Evolutionary conservation across 2,329 filamentous ascomycete species (phyloP).

Genomic region (Catunica adiposa): DNA sequence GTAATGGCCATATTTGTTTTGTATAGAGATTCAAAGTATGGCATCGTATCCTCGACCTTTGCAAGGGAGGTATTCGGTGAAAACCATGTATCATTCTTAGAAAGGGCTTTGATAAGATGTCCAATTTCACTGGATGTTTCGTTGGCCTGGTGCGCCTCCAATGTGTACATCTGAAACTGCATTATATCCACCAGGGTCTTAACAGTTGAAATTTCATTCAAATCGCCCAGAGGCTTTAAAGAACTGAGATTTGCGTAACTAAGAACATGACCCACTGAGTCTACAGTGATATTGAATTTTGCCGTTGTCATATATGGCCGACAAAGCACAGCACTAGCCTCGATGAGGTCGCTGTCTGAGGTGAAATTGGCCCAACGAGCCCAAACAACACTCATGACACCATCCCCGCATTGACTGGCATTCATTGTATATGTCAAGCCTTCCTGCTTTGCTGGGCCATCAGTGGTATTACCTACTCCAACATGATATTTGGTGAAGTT

Average conservation of each 20-base stretch:
- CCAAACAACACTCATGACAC: too few species aligned
- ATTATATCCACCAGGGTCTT: neutral
- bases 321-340: slow-evolving; percentile 15
- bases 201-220: neutral
- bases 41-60: neutral
- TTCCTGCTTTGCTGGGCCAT: too few species aligned
- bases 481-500: too few species aligned
- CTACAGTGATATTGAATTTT: slow-evolving; percentile 22
- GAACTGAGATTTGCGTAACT: slow-evolving; percentile 11
- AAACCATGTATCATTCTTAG: neutral
- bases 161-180: neutral
- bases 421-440: too few species aligned
- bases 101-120: neutral
- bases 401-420: too few species aligned
- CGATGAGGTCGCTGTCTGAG: neutral
- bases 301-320: slow-evolving; percentile 19
- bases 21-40: neutral
- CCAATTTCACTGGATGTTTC: slow-evolving; percentile 1
- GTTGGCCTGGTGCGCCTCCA: neutral
- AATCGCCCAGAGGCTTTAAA: neutral
- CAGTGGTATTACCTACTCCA: too few species aligned
- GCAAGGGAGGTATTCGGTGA: neutral
- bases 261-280: slow-evolving; percentile 18
- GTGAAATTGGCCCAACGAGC: neutral
- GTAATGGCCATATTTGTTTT: neutral